These are phyloP conservation scores for Rhodotorula babjevae DNA, from an alignment of 768 basidiomycete genomes.

Conservation along the genomic window DNA sequence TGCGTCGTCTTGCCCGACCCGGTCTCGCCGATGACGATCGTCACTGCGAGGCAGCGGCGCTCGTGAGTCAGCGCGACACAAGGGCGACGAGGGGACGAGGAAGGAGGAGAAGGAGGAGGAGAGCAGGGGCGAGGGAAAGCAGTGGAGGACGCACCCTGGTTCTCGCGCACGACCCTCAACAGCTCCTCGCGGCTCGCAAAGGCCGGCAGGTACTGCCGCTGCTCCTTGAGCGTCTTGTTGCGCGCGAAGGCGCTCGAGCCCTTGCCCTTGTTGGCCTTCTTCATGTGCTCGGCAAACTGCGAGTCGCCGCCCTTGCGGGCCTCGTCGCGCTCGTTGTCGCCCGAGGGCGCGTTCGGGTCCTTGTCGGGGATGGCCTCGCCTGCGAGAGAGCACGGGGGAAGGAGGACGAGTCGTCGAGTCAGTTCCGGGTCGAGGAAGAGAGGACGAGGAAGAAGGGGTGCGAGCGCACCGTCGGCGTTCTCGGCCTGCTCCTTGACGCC, in stretches of 20 bases:
- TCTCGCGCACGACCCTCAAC: slow-evolving; percentile 79
- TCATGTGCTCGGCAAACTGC: slow-evolving; percentile 93
- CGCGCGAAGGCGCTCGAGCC: slow-evolving; percentile 14
- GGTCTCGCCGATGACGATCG: slow-evolving; percentile 98
- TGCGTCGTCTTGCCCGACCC: slow-evolving; percentile 99
- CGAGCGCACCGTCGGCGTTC: slow-evolving; percentile 25
- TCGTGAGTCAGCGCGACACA: not conserved
- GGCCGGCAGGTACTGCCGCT: slow-evolving; percentile 92
- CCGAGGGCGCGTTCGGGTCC: not conserved
- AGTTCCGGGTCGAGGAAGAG: not conserved
- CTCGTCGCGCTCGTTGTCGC: slow-evolving; percentile 34
- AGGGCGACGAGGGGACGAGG: too few relatives aligned
- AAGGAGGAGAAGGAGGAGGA: not conserved
- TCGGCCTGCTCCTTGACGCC: slow-evolving; percentile 86
- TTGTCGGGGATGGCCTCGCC: not conserved
- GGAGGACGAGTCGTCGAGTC: not conserved
- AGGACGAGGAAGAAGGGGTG: slow-evolving; percentile 44
- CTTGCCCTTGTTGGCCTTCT: slow-evolving; percentile 46
- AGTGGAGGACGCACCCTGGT: slow-evolving; percentile 65
- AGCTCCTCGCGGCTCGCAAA: slow-evolving; percentile 95
- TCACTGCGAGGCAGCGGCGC: slow-evolving; percentile 57
- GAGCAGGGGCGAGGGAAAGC: not conserved
- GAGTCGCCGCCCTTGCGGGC: slow-evolving; percentile 81
- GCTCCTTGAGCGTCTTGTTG: slow-evolving; percentile 80
- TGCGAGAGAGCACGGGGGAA: too few relatives aligned